These are phyloP conservation scores for Linnemannia elongata DNA, from an alignment of 192 early-diverging fungal species.

Conservation along the genomic window DNA sequence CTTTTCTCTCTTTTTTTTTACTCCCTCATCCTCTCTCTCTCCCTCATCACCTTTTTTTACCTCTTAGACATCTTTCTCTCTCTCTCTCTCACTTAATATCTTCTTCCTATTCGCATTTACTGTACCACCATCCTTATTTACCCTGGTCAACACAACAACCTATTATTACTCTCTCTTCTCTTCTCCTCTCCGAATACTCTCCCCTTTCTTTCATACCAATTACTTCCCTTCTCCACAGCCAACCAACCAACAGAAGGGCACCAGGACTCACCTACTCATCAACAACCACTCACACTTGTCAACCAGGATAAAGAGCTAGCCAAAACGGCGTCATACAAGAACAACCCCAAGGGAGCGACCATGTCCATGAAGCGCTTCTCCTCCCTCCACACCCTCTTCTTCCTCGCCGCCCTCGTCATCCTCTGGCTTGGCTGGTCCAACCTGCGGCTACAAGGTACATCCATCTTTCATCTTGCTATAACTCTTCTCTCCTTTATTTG, in stretches of 20 bases:
- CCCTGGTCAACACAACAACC: background rate
- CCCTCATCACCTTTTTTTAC: background rate
- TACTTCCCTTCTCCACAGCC: background rate
- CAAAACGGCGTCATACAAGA: background rate
- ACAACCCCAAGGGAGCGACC: background rate
- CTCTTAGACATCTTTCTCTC: background rate
- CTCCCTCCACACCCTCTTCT: conserved; percentile 46
- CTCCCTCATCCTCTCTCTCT: background rate
- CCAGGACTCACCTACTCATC: background rate
- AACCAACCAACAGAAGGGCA: background rate
- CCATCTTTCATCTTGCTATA: background rate
- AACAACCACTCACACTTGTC: background rate
- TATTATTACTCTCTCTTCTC: background rate
- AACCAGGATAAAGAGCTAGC: background rate
- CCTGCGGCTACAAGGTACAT: conserved; percentile 42
- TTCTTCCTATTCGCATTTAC: background rate
- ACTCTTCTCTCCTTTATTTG: background rate
- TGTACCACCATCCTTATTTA: background rate
- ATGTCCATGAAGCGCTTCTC: conserved; percentile 43
- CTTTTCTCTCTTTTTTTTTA: background rate
- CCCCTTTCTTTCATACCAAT: background rate
- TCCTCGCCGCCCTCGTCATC: conserved; percentile 36
- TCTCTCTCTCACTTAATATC: conserved; percentile 3
- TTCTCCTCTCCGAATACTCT: too few relatives aligned
- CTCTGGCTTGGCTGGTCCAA: conserved; percentile 42